Percentiles rank a stretch among this genome's conserved stretches.
phyloP scores from a whole-genome alignment of 306 rosid genomes.

The Datisca glomerata region DNA sequence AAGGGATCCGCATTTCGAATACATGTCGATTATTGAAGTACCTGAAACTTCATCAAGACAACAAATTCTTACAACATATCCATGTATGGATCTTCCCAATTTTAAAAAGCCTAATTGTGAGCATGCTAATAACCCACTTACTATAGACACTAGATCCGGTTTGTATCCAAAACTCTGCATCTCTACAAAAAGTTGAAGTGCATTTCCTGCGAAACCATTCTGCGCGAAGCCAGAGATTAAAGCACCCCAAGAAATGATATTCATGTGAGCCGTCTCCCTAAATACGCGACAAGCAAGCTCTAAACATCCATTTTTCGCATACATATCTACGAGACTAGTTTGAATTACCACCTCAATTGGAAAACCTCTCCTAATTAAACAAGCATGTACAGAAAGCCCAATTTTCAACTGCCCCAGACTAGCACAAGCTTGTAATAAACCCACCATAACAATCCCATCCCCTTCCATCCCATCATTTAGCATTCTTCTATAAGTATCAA shows the following conservation, averaged over 20 bases:
- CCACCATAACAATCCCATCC: constrained; percentile 31
- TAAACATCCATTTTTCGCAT: constrained; percentile 23
- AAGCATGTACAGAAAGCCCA: constrained; percentile 26
- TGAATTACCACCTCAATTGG: constrained; percentile 25
- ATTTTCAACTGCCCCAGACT: constrained; percentile 18
- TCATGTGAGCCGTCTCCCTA: constrained; percentile 20
- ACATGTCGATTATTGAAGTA: constrained; percentile 36
- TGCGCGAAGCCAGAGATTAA: constrained; percentile 34
- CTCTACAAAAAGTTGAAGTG: constrained; percentile 21
- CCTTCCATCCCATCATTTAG: constrained; percentile 20
- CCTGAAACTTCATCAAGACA: constrained; percentile 21
- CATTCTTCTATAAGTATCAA: constrained; percentile 26
- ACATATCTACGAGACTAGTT: constrained; percentile 34
- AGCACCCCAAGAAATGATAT: constrained; percentile 32
- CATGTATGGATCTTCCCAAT: constrained; percentile 32
- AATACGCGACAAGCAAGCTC: constrained; percentile 25
- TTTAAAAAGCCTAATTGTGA: constrained; percentile 27
- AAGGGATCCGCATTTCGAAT: constrained; percentile 36
- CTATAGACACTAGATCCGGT: constrained; percentile 23
- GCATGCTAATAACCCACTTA: constrained; percentile 29
- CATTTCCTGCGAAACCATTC: constrained; percentile 26
- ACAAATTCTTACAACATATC: constrained; percentile 19
- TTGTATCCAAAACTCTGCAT: constrained; percentile 26
- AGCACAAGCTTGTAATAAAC: constrained; percentile 36
- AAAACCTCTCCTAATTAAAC: constrained; percentile 19